These are phyloP conservation scores for Lycium barbarum DNA, from an alignment of 257 asterid genomes.

Conservation along the genomic window DNA sequence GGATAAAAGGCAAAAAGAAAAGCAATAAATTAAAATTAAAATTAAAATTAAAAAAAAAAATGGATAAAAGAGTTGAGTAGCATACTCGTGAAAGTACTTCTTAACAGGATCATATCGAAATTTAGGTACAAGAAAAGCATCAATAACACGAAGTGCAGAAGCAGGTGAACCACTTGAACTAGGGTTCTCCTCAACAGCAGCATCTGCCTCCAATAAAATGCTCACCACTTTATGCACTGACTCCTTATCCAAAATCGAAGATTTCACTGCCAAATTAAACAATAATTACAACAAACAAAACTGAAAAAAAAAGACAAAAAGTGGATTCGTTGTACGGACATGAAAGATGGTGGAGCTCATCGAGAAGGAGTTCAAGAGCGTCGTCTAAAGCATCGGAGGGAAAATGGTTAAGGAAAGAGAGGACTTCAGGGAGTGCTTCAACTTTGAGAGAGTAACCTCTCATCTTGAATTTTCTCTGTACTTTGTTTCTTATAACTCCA, in stretches of 20 bases:
- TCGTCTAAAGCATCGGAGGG: constrained; percentile 65
- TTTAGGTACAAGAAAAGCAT: constrained; percentile 81
- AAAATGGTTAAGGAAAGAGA: constrained; percentile 62
- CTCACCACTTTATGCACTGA: constrained; percentile 62
- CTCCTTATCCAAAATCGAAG: constrained; percentile 86
- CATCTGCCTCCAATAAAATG: constrained; percentile 65
- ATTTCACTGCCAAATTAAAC: constrained; percentile 75
- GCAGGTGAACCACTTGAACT: constrained; percentile 47
- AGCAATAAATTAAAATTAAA: constrained; percentile 2
- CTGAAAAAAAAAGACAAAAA: neutral
- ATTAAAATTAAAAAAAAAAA: no score
- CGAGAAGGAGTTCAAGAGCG: constrained; percentile 81
- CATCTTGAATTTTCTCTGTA: constrained; percentile 86
- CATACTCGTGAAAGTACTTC: constrained; percentile 76
- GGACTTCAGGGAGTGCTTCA: constrained; percentile 78
- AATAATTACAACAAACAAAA: neutral
- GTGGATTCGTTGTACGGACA: constrained; percentile 35
- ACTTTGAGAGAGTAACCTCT: constrained; percentile 86
- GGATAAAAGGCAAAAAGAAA: neutral
- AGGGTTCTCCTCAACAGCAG: constrained; percentile 65
- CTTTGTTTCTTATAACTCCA: constrained; percentile 62
- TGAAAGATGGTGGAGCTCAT: constrained; percentile 66
- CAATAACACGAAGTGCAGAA: constrained; percentile 70
- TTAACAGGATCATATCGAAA: constrained; percentile 76
- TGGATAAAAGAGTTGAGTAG: neutral